Conservation (phyloP, 768 basidiomycete species). For the Kondoa subrosea region DNA sequence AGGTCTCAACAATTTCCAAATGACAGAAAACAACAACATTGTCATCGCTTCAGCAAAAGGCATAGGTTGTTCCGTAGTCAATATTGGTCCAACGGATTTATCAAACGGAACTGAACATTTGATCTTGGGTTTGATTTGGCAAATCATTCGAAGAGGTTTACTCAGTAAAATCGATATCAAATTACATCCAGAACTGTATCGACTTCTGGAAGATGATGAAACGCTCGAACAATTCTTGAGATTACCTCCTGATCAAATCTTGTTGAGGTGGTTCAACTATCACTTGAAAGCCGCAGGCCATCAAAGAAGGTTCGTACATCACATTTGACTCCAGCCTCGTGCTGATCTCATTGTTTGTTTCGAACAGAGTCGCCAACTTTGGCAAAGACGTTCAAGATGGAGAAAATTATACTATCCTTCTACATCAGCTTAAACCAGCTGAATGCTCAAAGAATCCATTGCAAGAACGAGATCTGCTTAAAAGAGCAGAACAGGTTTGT, state of each 20-base stretch:
- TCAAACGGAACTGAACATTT: constrained; percentile 88
- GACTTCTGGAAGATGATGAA: constrained; percentile 90
- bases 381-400: constrained; percentile 91
- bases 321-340: not conserved
- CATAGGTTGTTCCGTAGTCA: constrained; percentile 96
- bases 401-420: constrained; percentile 90
- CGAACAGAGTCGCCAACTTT: constrained; percentile 78
- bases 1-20: constrained; percentile 84
- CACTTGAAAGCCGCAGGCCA: constrained; percentile 91
- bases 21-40: constrained; percentile 99
- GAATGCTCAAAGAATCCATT: constrained; percentile 80
- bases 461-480: constrained; percentile 61
- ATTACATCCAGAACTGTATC: constrained; percentile 87
- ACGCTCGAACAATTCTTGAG: constrained; percentile 87
- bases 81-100: constrained; percentile 85
- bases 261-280: constrained; percentile 98
- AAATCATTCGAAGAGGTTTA: constrained; percentile 84
- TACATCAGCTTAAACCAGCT: constrained; percentile 88
- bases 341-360: not conserved
- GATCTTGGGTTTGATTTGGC: constrained; percentile 96
- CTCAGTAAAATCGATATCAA: constrained; percentile 95
- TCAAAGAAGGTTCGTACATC: constrained; percentile 49
- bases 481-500: constrained; percentile 64
- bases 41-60: constrained; percentile 95
- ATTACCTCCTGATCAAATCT: constrained; percentile 88